Percentiles rank a stretch among this genome's conserved stretches.
Conservation (phyloP, 176 grass and related monocot species). For the Musa acuminata region DNA sequence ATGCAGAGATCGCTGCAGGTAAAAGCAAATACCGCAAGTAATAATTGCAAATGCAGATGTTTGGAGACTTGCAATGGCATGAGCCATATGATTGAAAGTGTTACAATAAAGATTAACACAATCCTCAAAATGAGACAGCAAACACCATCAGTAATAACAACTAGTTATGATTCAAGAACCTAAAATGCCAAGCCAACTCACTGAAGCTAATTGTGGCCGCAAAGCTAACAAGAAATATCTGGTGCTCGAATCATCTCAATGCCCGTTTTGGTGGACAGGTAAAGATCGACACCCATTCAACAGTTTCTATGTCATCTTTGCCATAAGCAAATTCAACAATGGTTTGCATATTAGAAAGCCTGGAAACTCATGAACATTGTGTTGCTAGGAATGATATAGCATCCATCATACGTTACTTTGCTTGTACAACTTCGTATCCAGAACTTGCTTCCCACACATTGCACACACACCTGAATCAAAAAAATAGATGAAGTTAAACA, state of each 20-base stretch:
- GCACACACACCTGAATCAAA: constrained; percentile 62
- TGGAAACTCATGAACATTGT: neutral
- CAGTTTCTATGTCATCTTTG: neutral
- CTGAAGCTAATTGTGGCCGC: neutral
- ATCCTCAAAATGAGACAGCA: too few relatives aligned
- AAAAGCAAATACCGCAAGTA: too few relatives aligned
- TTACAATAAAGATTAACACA: too few relatives aligned
- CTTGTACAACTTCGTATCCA: constrained; percentile 92
- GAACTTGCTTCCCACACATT: constrained; percentile 94
- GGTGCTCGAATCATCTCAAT: neutral
- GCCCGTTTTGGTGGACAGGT: neutral
- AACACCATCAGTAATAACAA: neutral
- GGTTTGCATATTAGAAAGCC: neutral
- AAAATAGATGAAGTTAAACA: neutral
- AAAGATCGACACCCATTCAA: neutral
- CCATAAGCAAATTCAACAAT: neutral
- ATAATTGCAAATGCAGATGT: too few relatives aligned
- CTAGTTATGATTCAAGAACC: neutral
- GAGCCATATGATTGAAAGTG: too few relatives aligned
- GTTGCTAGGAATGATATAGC: neutral
- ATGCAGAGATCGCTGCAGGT: too few relatives aligned
- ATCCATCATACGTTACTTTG: constrained; percentile 93
- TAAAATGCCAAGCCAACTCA: neutral
- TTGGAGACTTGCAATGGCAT: too few relatives aligned
- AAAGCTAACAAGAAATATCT: neutral